A percentile compares a stretch with the other conserved stretches of the same genome.
phyloP scores from a whole-genome alignment of 257 asterid species.

The Petrea volubilis region DNA sequence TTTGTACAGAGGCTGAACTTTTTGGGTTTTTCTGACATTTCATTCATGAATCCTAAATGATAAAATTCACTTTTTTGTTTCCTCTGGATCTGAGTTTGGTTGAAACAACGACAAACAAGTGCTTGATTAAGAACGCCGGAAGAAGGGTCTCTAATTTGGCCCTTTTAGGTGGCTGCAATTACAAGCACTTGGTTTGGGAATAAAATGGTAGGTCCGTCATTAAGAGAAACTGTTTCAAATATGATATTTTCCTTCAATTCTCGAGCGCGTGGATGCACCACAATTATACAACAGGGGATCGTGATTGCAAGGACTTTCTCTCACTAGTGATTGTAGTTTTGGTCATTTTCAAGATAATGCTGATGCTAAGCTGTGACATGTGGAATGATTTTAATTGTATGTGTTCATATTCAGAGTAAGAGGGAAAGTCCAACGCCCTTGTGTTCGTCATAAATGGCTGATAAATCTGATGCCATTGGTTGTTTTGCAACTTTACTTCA shows the following conservation, averaged over 20 bases:
- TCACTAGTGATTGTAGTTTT: slow-evolving; percentile 10
- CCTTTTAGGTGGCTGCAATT: neutral
- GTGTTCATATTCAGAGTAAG: neutral
- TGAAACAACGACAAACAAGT: neutral
- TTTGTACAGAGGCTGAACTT: neutral
- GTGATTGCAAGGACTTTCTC: slow-evolving; percentile 1
- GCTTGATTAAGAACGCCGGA: neutral
- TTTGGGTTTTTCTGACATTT: neutral
- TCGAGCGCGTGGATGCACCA: neutral
- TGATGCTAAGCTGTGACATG: slow-evolving; percentile 16
- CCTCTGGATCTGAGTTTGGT: neutral
- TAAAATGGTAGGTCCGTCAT: neutral
- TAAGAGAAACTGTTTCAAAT: neutral
- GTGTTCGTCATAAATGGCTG: neutral
- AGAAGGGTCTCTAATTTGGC: neutral
- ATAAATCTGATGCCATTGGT: neutral
- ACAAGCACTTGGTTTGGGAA: neutral
- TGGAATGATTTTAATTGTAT: neutral
- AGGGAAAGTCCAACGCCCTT: neutral
- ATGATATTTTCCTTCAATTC: neutral
- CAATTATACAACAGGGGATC: neutral
- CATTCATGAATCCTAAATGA: neutral
- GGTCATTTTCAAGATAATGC: neutral
- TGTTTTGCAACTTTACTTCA: neutral
- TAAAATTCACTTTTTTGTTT: neutral